phyloP scores from a whole-genome alignment of 2,329 filamentous ascomycete species.

The Xylaria sp. region DNA sequence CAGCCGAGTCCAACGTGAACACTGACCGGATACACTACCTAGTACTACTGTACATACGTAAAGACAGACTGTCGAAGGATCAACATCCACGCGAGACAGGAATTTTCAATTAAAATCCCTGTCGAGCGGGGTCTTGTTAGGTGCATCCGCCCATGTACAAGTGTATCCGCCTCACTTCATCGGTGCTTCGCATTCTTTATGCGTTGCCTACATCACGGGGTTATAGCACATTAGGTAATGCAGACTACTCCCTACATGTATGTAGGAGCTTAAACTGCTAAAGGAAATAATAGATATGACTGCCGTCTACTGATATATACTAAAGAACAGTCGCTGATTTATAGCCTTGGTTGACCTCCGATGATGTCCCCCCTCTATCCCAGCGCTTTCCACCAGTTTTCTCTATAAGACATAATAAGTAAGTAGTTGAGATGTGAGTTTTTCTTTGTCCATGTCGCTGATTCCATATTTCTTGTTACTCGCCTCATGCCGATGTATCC shows the following conservation, averaged over 20 bases:
- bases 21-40: neutral
- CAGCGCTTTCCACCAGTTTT: neutral
- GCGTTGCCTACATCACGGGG: neutral
- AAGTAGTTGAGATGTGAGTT: neutral
- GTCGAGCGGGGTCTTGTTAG: slow-evolving; percentile 3
- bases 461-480: neutral
- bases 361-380: neutral
- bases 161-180: slow-evolving; percentile 26
- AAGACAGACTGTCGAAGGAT: neutral
- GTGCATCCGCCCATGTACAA: no score
- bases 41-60: neutral
- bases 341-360: neutral
- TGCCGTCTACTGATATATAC: neutral
- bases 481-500: neutral
- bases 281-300: neutral
- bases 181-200: slow-evolving; percentile 1
- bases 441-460: neutral
- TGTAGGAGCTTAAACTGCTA: no score
- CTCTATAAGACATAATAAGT: neutral
- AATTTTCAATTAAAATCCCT: slow-evolving; percentile 30
- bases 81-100: slow-evolving; percentile 4
- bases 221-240: no score
- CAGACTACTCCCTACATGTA: no score
- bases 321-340: neutral
- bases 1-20: slow-evolving; percentile 27